Evolutionary conservation across 805 yeast species (phyloP), one percentile per base, ranked within the genome.

Genomic region (Yamadazyma laniorum): DNA sequence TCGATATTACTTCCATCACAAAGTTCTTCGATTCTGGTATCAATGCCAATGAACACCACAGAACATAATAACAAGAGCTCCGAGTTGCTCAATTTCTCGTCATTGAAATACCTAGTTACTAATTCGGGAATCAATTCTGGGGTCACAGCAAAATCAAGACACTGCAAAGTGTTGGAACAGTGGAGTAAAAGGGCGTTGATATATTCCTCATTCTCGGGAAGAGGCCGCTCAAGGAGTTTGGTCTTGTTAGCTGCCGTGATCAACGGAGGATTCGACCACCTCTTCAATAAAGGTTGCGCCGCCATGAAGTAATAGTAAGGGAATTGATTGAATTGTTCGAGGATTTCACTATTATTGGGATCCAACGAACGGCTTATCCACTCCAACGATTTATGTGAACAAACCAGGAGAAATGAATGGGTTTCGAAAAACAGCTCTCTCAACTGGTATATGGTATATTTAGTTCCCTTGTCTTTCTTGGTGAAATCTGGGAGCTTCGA

Each of bases 321-420:
- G 22, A 67, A 34, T 37, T 58, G 56, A 16, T 50, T 44, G 17
- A 67, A 44, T 9, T 68, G 67, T 5, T 44, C 34, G 7, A 58
- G 36, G 11, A 52, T 37, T 16, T 50, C 39, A 3, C 35, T 42
- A 12, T 55, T 45, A 2, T 48, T 53, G 1, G 53, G 48, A 1
- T 59, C 57, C 12, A 67, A 45, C 18, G 52, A 47, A 6, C 41
- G 43, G 18, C 51, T 52, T 26, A 67, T 58, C 63, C 64, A 65
- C 18, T 48, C 52, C 40, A 65, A 39, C 9, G 67, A 62, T 34
- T 59, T 58, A 12, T 53, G 50, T 3, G 70, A 63, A 32, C 65
- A 58, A 4, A 66, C 58, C 23, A 61, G 53, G 37, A 63, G 38
- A 26, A 63, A 54, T 12, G 71, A 64, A 40, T 67, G 72, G 18